phyloP scores from a whole-genome alignment of 345 rosid genomes.

The Eucalyptus curtisii region DNA sequence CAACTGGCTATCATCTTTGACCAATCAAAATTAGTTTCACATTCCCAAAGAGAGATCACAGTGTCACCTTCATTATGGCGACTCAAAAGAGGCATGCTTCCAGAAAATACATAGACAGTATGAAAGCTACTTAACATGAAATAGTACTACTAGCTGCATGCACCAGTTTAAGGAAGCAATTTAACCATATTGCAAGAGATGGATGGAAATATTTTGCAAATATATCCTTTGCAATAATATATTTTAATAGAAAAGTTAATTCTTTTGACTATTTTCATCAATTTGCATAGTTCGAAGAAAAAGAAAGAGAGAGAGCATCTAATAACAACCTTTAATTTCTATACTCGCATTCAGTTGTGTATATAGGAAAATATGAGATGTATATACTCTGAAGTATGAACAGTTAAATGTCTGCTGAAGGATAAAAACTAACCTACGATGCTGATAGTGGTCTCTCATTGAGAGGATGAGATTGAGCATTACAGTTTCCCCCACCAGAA shows the following conservation, averaged over 20 bases:
- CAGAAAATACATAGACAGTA: neutral
- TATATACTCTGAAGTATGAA: neutral
- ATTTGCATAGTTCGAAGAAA: neutral
- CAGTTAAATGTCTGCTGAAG: neutral
- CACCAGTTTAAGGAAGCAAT: neutral
- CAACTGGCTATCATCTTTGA: neutral
- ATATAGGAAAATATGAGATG: neutral
- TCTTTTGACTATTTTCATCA: neutral
- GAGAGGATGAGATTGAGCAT: constrained; percentile 58
- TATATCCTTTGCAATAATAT: neutral
- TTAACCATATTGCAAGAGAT: neutral
- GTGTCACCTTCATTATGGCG: neutral
- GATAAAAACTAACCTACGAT: constrained; percentile 15
- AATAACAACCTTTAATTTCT: neutral
- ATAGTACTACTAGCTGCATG: neutral
- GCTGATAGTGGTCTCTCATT: constrained; percentile 23
- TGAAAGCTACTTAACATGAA: neutral
- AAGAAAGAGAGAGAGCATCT: neutral
- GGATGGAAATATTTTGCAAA: neutral
- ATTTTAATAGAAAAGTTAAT: neutral
- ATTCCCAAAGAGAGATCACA: neutral
- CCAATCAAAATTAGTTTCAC: neutral
- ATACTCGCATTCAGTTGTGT: neutral
- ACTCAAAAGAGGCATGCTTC: neutral
- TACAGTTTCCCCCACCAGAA: constrained; percentile 73